Percentiles rank a stretch among this genome's conserved stretches.
phyloP scores from a whole-genome alignment of 345 rosid species.

The Sonneratia alba region DNA sequence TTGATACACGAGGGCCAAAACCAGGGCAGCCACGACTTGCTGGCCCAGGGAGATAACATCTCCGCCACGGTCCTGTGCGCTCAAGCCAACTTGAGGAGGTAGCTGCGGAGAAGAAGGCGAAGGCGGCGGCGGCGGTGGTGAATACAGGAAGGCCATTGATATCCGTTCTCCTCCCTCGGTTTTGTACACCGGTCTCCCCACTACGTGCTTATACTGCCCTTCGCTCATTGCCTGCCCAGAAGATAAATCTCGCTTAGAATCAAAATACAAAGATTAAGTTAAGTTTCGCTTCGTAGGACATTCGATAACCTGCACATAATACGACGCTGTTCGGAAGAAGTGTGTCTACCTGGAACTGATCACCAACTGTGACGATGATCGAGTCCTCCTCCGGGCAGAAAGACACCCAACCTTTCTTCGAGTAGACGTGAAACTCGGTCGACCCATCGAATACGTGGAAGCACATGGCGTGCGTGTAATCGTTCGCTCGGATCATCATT shows the following conservation, averaged over 20 bases:
- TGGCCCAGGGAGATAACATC: slow-evolving; percentile 38
- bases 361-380: slow-evolving; percentile 61
- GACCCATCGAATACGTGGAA: slow-evolving; percentile 42
- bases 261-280: no score
- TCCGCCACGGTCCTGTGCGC: slow-evolving; percentile 1
- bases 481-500: slow-evolving; percentile 66
- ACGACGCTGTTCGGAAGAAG: not conserved
- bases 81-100: not conserved
- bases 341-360: slow-evolving; percentile 49
- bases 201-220: slow-evolving; percentile 51
- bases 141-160: slow-evolving; percentile 49
- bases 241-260: no score
- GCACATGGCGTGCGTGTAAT: slow-evolving; percentile 59
- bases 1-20: slow-evolving; percentile 43
- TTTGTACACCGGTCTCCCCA: slow-evolving; percentile 47
- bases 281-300: no score
- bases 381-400: slow-evolving; percentile 60
- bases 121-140: slow-evolving; percentile 16
- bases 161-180: slow-evolving; percentile 28
- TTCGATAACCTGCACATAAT: no score
- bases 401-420: slow-evolving; percentile 81
- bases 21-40: slow-evolving; percentile 40
- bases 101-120: no score
- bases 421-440: slow-evolving; percentile 70
- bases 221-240: slow-evolving; percentile 30